These are phyloP conservation scores for Dictyostelium discoideum DNA, from an alignment of 78 protist genomes.

Conservation along the genomic window dicty_2.7 NC_007088.5:5572001-5572500, in stretches of 20 bases:
- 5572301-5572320: background rate
- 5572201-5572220: slow-evolving; percentile 51
- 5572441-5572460: slow-evolving; percentile 54
- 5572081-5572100: background rate
- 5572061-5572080: too few species aligned
- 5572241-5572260: slow-evolving; percentile 28
- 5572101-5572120: too few species aligned
- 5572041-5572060: background rate
- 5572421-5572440: slow-evolving; percentile 57
- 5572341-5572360: slow-evolving; percentile 30
- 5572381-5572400: slow-evolving; percentile 25
- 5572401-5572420: slow-evolving; percentile 35
- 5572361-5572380: slow-evolving; percentile 24
- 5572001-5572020: slow-evolving; percentile 54
- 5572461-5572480: background rate
- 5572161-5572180: slow-evolving; percentile 5
- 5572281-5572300: background rate
- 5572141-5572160: background rate
- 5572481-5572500: background rate
- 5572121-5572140: background rate
- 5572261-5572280: slow-evolving; percentile 2
- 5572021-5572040: slow-evolving; percentile 33
- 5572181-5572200: background rate
- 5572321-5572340: slow-evolving; percentile 39
- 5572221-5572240: slow-evolving; percentile 42